Conservation (phyloP, 768 basidiomycete genomes). For the Leccinum truebloodii region DNA sequence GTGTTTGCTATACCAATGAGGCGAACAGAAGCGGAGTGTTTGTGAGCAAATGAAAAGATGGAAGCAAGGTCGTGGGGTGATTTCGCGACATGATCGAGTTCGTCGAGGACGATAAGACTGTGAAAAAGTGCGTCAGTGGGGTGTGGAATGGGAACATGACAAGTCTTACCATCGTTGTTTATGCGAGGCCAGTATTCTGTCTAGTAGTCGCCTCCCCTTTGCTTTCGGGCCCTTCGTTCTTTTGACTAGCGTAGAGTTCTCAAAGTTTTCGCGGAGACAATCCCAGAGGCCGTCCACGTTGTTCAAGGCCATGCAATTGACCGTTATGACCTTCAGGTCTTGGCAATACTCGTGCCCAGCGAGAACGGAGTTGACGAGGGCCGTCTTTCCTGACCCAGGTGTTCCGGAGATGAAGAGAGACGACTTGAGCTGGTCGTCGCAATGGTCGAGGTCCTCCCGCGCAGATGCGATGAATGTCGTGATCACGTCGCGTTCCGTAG, state of each 20-base stretch:
- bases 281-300: slow-evolving; percentile 72
- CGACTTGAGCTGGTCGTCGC: slow-evolving; percentile 31
- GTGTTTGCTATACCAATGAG: too few relatives aligned
- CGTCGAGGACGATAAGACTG: too few relatives aligned
- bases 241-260: slow-evolving; percentile 36
- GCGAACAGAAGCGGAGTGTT: too few relatives aligned
- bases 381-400: slow-evolving; percentile 93
- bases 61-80: too few relatives aligned
- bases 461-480: slow-evolving; percentile 60
- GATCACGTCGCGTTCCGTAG: slow-evolving; percentile 61
- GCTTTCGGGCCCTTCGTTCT: slow-evolving; percentile 38
- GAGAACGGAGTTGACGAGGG: slow-evolving; percentile 71
- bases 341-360: slow-evolving; percentile 38
- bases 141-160: too few relatives aligned
- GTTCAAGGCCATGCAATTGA: slow-evolving; percentile 83
- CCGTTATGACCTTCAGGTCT: slow-evolving; percentile 50
- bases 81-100: too few relatives aligned
- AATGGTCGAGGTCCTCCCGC: slow-evolving; percentile 31
- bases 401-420: slow-evolving; percentile 89
- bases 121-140: too few relatives aligned
- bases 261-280: slow-evolving; percentile 59
- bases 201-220: slow-evolving; percentile 52
- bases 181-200: slow-evolving; percentile 43
- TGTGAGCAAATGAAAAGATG: too few relatives aligned
- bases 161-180: slow-evolving; percentile 54